Evolutionary conservation across 352 stramenopile genomes (phyloP).

Genomic region (Thalassiosira hispida): DNA sequence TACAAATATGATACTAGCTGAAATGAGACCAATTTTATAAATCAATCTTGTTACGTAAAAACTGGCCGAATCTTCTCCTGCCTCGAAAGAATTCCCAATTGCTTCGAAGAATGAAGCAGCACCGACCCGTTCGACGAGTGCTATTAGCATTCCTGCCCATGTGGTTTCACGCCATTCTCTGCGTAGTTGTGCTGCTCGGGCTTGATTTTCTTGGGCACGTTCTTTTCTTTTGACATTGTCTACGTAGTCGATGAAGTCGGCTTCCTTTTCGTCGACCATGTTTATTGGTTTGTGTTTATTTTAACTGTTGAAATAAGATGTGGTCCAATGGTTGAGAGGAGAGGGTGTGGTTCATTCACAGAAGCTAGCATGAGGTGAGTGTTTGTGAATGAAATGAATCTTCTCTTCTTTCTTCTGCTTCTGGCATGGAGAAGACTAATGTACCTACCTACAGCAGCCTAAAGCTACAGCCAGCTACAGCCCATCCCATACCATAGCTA

Average conservation of each 20-base stretch:
- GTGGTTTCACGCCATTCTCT: slow-evolving; percentile 27
- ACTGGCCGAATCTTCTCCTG: slow-evolving; percentile 11
- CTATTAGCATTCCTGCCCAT: slow-evolving; percentile 15
- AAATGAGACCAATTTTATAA: slow-evolving; percentile 18
- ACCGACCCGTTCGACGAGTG: not conserved
- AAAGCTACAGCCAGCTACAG: too few relatives aligned
- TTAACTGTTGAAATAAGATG: not conserved
- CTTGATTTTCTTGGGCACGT: slow-evolving; percentile 1
- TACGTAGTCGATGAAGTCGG: slow-evolving; percentile 18
- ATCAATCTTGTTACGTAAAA: slow-evolving; percentile 18
- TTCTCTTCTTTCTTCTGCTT: too few relatives aligned
- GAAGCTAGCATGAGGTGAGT: too few relatives aligned
- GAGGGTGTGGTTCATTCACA: too few relatives aligned
- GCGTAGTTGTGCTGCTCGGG: not conserved
- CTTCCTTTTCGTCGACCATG: slow-evolving; percentile 11
- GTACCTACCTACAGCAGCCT: too few relatives aligned
- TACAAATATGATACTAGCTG: slow-evolving; percentile 18
- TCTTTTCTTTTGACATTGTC: slow-evolving; percentile 13
- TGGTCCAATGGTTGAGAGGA: not conserved
- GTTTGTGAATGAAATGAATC: too few relatives aligned
- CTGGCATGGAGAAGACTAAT: too few relatives aligned
- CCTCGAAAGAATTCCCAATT: slow-evolving; percentile 22
- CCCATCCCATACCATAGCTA: too few relatives aligned
- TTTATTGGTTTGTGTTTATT: not conserved
- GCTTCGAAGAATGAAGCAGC: slow-evolving; percentile 8